Evolutionary conservation across 1,284 basidiomycete species (phyloP).

Genomic region (Coniferiporia weirii): DNA sequence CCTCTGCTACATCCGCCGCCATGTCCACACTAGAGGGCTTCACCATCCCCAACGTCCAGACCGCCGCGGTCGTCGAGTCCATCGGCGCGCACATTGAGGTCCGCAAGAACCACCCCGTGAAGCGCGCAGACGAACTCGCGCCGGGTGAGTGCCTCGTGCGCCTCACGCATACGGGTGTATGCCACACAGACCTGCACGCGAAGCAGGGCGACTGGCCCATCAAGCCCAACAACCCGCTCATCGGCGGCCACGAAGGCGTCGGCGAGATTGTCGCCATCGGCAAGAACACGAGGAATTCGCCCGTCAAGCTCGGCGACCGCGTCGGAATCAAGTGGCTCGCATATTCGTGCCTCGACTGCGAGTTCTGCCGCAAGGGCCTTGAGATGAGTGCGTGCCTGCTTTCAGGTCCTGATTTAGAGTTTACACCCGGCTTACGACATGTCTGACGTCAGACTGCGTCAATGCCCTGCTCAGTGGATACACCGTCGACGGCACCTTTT

Average conservation of each 20-base stretch:
- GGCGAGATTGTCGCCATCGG: conserved; percentile 65
- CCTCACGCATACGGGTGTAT: conserved; percentile 58
- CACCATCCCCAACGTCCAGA: conserved; percentile 41
- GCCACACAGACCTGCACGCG: conserved; percentile 64
- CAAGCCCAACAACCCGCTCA: conserved; percentile 46
- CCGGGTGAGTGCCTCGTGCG: conserved; percentile 66
- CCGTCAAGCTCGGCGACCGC: conserved; percentile 52
- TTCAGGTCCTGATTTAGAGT: background rate
- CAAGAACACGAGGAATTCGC: conserved; percentile 33
- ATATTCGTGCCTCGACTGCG: conserved; percentile 55
- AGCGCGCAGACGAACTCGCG: conserved; percentile 49
- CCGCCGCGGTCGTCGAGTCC: conserved; percentile 42
- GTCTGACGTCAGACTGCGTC: conserved; percentile 36
- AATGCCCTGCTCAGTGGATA: conserved; percentile 47
- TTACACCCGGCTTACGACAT: background rate
- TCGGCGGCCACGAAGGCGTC: conserved; percentile 70
- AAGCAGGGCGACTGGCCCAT: conserved; percentile 51
- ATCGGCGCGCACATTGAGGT: conserved; percentile 33
- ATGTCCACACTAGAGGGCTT: conserved; percentile 12
- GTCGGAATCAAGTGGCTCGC: conserved; percentile 77
- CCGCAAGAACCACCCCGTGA: conserved; percentile 42
- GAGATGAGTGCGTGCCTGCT: conserved; percentile 42
- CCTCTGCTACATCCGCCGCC: background rate
- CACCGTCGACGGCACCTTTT: conserved; percentile 52
- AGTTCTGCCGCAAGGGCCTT: conserved; percentile 51